These are phyloP conservation scores for Naganishia cerealis DNA, from an alignment of 1,284 basidiomycete species.

Conservation along the genomic window DNA sequence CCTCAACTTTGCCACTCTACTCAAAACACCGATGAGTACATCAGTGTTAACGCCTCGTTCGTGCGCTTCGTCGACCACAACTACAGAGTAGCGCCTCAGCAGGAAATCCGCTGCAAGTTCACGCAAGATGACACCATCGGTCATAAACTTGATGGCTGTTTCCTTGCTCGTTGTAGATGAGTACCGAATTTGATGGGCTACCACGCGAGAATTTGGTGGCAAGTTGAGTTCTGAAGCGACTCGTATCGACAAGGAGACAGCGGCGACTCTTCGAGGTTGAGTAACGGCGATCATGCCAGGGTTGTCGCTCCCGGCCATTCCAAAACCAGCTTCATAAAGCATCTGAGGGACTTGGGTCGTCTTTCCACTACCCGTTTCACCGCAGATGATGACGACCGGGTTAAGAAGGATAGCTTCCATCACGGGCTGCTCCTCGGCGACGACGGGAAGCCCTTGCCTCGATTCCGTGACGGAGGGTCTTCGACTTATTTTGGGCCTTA, in stretches of 20 bases:
- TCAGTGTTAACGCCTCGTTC: slow-evolving; percentile 98
- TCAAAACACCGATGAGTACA: slow-evolving; percentile 91
- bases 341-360: slow-evolving; percentile 97
- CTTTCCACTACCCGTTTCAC: slow-evolving; percentile 94
- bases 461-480: slow-evolving; percentile 73
- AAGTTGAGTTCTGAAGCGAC: slow-evolving; percentile 86
- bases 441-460: slow-evolving; percentile 79
- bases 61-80: slow-evolving; percentile 97
- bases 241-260: slow-evolving; percentile 90
- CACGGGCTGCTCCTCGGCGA: slow-evolving; percentile 89
- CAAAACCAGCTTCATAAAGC: slow-evolving; percentile 92
- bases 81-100: slow-evolving; percentile 83
- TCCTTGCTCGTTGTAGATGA: slow-evolving; percentile 85
- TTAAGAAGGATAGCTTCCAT: slow-evolving; percentile 88
- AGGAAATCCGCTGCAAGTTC: slow-evolving; percentile 90
- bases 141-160: slow-evolving; percentile 99
- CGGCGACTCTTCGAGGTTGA: slow-evolving; percentile 94
- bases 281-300: slow-evolving; percentile 98
- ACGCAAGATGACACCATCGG: slow-evolving; percentile 91
- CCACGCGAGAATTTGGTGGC: slow-evolving; percentile 63
- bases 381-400: slow-evolving; percentile 71
- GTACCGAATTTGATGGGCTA: slow-evolving; percentile 97
- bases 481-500: slow-evolving; percentile 67
- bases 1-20: slow-evolving; percentile 81
- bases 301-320: slow-evolving; percentile 78